These are phyloP conservation scores for Tulasnella sp. DNA, from an alignment of 768 basidiomycete genomes.

Conservation along the genomic window DNA sequence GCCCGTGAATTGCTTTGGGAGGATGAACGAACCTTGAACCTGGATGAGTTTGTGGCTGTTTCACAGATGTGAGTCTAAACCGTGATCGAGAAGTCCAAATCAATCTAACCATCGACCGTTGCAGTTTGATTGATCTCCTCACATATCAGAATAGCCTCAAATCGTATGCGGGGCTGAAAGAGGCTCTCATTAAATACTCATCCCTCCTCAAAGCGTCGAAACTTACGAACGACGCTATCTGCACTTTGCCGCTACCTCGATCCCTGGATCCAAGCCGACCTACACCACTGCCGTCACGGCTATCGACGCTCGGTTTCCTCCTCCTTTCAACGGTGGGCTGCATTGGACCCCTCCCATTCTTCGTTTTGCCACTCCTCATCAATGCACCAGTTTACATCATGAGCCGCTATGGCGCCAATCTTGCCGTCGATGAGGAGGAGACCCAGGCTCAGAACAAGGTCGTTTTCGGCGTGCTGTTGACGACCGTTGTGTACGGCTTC, in stretches of 20 bases:
- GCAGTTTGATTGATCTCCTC: conserved; percentile 82
- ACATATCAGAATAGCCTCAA: conserved; percentile 55
- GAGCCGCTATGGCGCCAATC: conserved; percentile 60
- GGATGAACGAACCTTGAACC: conserved; percentile 61
- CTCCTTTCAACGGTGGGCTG: conserved; percentile 67
- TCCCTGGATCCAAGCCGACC: conserved; percentile 54
- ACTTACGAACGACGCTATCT: conserved; percentile 78
- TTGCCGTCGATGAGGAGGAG: conserved; percentile 83
- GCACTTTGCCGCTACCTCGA: conserved; percentile 74
- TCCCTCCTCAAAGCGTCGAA: conserved; percentile 73
- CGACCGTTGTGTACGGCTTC: conserved; percentile 71
- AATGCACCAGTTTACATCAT: conserved; percentile 64
- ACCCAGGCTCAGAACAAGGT: conserved; percentile 96
- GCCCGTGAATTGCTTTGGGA: conserved; percentile 92
- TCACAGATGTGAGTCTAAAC: conserved; percentile 68
- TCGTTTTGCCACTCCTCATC: conserved; percentile 37
- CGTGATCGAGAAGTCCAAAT: not conserved
- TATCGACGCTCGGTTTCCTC: conserved; percentile 70
- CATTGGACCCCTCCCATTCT: conserved; percentile 66
- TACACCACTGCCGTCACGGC: conserved; percentile 66
- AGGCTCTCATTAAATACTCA: conserved; percentile 76
- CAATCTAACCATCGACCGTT: conserved; percentile 21
- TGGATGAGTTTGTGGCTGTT: conserved; percentile 73
- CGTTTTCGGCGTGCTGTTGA: conserved; percentile 68
- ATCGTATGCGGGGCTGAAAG: conserved; percentile 54